phyloP scores from a whole-genome alignment of 2,329 filamentous ascomycete species.

The Neofusicoccum parvum region DNA sequence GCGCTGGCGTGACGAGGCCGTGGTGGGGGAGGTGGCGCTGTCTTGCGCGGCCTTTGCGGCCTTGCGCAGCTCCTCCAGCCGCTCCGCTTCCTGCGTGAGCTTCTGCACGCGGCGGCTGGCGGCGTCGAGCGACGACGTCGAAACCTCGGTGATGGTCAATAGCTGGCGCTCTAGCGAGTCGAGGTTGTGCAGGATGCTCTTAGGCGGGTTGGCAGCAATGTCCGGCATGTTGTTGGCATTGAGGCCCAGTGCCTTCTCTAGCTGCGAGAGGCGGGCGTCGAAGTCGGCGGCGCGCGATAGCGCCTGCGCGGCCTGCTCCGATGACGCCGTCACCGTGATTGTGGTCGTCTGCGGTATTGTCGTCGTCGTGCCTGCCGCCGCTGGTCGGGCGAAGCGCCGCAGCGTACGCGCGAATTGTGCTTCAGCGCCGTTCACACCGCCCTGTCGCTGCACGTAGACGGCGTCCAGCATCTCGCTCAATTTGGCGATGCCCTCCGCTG shows the following conservation, averaged over 20 bases:
- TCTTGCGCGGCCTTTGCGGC: conserved; percentile 26
- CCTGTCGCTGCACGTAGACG: conserved; percentile 53
- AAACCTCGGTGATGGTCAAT: conserved; percentile 71
- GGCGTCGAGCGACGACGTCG: conserved; percentile 71
- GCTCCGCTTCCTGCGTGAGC: conserved; percentile 72
- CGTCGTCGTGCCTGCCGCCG: neutral
- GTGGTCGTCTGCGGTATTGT: conserved; percentile 6
- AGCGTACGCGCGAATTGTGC: conserved; percentile 38
- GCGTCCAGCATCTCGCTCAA: conserved; percentile 72
- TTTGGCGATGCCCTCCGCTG: conserved; percentile 63
- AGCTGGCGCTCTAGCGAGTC: conserved; percentile 81
- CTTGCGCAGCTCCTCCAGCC: conserved; percentile 59
- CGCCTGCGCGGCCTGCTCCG: conserved; percentile 55
- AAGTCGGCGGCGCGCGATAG: conserved; percentile 85
- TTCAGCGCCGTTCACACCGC: conserved; percentile 38
- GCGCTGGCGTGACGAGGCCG: conserved; percentile 2
- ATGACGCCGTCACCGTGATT: neutral
- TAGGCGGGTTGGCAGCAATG: conserved; percentile 52
- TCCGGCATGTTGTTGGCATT: conserved; percentile 69
- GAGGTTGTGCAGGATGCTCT: conserved; percentile 80
- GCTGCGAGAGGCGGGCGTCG: conserved; percentile 73
- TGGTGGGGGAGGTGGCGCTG: neutral
- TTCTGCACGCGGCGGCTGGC: conserved; percentile 70
- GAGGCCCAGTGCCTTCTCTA: conserved; percentile 82
- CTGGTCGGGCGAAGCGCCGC: conserved; percentile 34